A percentile compares a stretch with the other conserved stretches of the same genome.
phyloP scores from a whole-genome alignment of 116 monocot species.

The Zostera marina region DNA sequence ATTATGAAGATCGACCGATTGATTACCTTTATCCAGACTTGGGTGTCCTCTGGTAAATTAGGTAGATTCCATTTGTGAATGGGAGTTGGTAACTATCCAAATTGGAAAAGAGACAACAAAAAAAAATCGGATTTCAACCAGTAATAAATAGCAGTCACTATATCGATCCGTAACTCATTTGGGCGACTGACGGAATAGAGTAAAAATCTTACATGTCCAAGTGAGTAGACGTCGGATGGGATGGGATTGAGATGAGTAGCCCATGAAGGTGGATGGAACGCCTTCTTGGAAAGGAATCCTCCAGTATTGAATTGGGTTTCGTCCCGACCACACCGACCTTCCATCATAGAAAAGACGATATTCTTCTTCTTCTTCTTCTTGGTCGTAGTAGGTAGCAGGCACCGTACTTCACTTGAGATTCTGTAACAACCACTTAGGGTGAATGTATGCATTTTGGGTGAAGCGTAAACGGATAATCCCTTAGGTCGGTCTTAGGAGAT shows the following conservation, averaged over 20 bases:
- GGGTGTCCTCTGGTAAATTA: conserved; percentile 60
- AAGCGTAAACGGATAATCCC: too few species aligned
- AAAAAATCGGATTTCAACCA: neutral
- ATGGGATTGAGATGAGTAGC: conserved; percentile 72
- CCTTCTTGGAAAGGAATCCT: conserved; percentile 46
- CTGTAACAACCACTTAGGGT: too few species aligned
- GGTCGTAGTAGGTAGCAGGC: too few species aligned
- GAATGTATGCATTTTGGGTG: too few species aligned
- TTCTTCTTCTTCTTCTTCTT: too few species aligned
- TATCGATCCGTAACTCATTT: neutral
- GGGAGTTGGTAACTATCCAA: conserved; percentile 69
- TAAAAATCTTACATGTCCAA: conserved; percentile 49
- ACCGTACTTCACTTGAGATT: too few species aligned
- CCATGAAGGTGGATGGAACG: conserved; percentile 65
- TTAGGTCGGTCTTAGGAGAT: too few species aligned
- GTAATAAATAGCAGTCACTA: neutral
- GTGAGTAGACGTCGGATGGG: conserved; percentile 56
- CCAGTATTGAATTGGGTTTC: conserved; percentile 4
- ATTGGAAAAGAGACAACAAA: neutral
- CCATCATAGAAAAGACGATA: neutral
- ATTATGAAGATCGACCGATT: neutral
- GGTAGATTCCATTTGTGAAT: conserved; percentile 98
- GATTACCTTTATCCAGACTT: conserved; percentile 94
- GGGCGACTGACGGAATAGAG: too few species aligned
- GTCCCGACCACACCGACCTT: neutral